A percentile compares a stretch with the other conserved stretches of the same genome.
Conservation (phyloP, 495 filamentous ascomycete species). For the Haplographium delicatum region DNA sequence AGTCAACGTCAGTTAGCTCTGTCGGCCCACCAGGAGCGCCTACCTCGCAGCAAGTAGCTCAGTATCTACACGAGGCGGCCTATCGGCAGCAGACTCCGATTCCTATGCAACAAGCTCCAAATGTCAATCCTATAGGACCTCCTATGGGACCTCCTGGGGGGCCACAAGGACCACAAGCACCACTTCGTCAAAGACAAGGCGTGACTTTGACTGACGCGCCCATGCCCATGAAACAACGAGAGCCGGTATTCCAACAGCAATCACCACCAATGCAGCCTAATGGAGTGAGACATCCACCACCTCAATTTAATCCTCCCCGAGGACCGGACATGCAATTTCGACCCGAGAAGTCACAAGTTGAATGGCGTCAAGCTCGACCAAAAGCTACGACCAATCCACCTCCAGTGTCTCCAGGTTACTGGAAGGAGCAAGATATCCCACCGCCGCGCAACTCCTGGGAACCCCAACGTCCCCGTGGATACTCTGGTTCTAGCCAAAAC, state of each 20-base stretch:
- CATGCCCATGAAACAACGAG: background rate
- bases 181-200: too few relatives aligned
- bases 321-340: background rate
- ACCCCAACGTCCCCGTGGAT: slow-evolving; percentile 5
- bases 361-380: slow-evolving; percentile 20
- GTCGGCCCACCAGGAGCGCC: too few relatives aligned
- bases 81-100: too few relatives aligned
- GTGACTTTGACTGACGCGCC: too few relatives aligned
- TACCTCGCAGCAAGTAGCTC: too few relatives aligned
- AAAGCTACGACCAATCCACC: slow-evolving; percentile 5
- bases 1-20: too few relatives aligned
- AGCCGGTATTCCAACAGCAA: background rate
- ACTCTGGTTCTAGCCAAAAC: slow-evolving; percentile 12
- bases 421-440: slow-evolving; percentile 10
- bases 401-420: background rate
- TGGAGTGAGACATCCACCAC: background rate
- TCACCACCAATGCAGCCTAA: background rate
- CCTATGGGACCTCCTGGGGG: too few relatives aligned
- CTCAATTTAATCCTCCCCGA: background rate
- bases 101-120: too few relatives aligned
- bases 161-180: too few relatives aligned
- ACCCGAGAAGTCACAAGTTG: slow-evolving; percentile 14
- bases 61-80: too few relatives aligned
- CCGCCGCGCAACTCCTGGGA: slow-evolving; percentile 12
- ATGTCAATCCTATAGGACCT: too few relatives aligned